Evolutionary conservation across 257 asterid genomes (phyloP).

Genomic region (Jacaranda mimosifolia): DNA sequence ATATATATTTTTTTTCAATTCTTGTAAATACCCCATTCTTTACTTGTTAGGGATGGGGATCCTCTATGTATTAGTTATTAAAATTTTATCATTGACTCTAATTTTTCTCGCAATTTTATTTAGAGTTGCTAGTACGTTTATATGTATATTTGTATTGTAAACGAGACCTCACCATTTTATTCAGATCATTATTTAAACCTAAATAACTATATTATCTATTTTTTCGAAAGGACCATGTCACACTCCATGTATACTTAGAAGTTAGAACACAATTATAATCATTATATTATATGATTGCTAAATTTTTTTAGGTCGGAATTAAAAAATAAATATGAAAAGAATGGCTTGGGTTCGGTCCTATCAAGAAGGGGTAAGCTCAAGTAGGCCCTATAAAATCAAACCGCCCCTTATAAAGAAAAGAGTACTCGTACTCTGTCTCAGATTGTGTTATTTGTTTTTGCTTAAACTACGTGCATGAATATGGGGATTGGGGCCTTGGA

Average conservation of each 20-base stretch:
- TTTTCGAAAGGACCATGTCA: background rate
- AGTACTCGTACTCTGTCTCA: constrained; percentile 29
- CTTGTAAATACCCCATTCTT: no score
- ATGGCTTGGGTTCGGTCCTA: constrained; percentile 1
- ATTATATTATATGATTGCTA: background rate
- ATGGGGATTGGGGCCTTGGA: constrained; percentile 34
- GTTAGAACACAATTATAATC: constrained; percentile 9
- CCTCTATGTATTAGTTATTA: no score
- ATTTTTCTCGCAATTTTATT: no score
- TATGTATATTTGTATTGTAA: no score
- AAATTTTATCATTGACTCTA: no score
- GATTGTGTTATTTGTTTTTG: constrained; percentile 29
- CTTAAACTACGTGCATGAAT: constrained; percentile 40
- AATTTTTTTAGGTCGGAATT: background rate
- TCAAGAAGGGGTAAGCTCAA: constrained; percentile 15
- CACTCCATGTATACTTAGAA: background rate
- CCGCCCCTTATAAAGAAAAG: constrained; percentile 24
- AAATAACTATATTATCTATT: no score
- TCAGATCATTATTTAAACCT: no score
- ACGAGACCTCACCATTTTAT: no score
- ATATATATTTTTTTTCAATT: no score
- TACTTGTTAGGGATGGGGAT: no score
- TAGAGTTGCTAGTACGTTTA: no score
- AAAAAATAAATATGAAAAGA: background rate
- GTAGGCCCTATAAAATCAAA: constrained; percentile 39